Conservation (phyloP, 306 rosid species). For the Comarum palustre region DNA sequence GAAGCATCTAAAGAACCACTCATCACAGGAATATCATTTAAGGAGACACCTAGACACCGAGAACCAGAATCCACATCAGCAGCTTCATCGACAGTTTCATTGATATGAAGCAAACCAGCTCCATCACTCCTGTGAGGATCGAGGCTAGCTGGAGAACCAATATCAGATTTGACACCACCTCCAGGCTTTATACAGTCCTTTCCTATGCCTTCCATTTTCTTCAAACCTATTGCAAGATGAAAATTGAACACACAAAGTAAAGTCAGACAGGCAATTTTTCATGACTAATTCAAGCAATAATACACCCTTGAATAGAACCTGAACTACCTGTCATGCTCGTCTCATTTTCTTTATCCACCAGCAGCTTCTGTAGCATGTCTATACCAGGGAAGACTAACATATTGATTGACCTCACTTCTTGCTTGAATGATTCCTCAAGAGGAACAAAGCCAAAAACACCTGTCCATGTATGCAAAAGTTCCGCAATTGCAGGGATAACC, state of each 20-base stretch:
- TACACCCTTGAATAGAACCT: slow-evolving; percentile 29
- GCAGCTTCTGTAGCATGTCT: slow-evolving; percentile 86
- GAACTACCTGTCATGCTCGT: slow-evolving; percentile 33
- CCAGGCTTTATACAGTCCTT: slow-evolving; percentile 31
- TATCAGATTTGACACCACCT: slow-evolving; percentile 31
- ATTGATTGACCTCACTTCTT: slow-evolving; percentile 71
- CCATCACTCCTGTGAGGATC: slow-evolving; percentile 48
- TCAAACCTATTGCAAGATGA: slow-evolving; percentile 38
- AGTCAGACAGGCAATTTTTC: slow-evolving; percentile 17
- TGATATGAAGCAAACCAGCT: slow-evolving; percentile 30
- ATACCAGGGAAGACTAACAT: slow-evolving; percentile 96
- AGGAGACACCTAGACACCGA: slow-evolving; percentile 16
- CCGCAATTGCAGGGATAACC: slow-evolving; percentile 91
- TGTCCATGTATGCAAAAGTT: slow-evolving; percentile 84
- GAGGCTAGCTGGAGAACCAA: slow-evolving; percentile 38
- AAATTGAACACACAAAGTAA: slow-evolving; percentile 10
- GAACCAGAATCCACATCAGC: slow-evolving; percentile 29
- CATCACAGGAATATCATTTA: slow-evolving; percentile 27
- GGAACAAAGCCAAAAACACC: slow-evolving; percentile 70
- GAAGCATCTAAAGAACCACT: slow-evolving; percentile 40
- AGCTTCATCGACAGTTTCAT: slow-evolving; percentile 38
- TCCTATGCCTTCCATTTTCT: slow-evolving; percentile 37
- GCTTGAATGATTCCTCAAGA: slow-evolving; percentile 68
- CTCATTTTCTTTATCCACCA: slow-evolving; percentile 48
- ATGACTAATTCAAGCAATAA: slow-evolving; percentile 14